Evolutionary conservation across 257 asterid genomes (phyloP).

Genomic region (Anisodus acutangulus): DNA sequence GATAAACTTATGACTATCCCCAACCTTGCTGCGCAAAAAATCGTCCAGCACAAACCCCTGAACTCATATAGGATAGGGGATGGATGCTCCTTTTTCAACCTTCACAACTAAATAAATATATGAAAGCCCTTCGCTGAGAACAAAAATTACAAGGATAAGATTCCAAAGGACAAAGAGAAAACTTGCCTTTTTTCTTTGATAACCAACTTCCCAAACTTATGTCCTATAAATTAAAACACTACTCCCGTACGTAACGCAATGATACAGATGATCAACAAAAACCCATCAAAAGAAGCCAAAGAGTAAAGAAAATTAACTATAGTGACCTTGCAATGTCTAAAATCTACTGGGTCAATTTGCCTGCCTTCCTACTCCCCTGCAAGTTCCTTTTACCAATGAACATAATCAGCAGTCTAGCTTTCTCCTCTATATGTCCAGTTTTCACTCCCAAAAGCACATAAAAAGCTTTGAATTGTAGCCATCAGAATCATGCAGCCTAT

Average conservation of each 20-base stretch:
- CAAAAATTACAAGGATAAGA: background rate
- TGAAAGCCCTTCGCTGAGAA: background rate
- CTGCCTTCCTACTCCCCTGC: background rate
- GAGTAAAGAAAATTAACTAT: background rate
- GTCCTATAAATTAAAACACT: background rate
- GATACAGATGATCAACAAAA: background rate
- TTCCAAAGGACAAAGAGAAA: background rate
- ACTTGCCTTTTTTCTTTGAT: background rate
- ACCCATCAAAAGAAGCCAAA: background rate
- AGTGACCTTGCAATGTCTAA: background rate
- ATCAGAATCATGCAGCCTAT: background rate
- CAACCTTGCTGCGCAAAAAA: background rate
- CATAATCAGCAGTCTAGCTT: background rate
- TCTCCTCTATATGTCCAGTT: background rate
- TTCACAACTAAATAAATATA: background rate
- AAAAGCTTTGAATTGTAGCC: background rate
- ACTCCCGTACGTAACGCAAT: background rate
- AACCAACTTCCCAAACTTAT: background rate
- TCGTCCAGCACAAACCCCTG: background rate
- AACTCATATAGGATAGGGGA: background rate
- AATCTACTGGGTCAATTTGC: background rate
- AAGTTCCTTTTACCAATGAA: constrained; percentile 13
- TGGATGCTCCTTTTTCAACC: background rate
- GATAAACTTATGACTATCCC: background rate
- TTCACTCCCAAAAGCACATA: background rate